phyloP scores from a whole-genome alignment of 2,329 filamentous ascomycete genomes.

The Hirsutella thompsonii region DNA sequence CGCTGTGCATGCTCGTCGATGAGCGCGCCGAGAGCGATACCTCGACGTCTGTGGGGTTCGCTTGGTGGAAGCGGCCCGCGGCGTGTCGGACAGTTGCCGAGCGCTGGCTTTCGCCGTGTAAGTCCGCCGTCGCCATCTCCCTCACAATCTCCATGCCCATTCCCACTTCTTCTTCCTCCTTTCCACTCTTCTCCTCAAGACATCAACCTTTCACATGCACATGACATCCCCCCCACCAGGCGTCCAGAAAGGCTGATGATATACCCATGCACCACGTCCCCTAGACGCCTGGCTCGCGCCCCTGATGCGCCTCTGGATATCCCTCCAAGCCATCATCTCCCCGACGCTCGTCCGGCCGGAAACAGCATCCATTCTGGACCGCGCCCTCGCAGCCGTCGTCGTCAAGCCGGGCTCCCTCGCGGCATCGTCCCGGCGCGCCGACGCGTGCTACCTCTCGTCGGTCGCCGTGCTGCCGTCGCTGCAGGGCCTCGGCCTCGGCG shows the following conservation, averaged over 20 bases:
- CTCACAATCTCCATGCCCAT: background rate
- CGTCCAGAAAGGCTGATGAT: too few species aligned
- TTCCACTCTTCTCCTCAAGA: too few species aligned
- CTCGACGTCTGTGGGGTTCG: constrained; percentile 17
- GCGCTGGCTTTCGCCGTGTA: constrained; percentile 19
- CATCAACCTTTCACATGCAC: too few species aligned
- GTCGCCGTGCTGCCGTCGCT: constrained; percentile 16
- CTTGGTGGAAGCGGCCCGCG: constrained; percentile 20
- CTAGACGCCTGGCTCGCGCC: constrained; percentile 18
- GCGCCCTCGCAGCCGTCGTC: constrained; percentile 12
- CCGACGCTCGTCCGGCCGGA: constrained; percentile 11
- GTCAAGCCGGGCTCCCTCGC: constrained; percentile 12
- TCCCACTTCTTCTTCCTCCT: background rate
- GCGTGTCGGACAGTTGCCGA: constrained; percentile 13
- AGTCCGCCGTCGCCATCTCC: constrained; percentile 3
- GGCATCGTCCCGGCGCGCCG: constrained; percentile 8
- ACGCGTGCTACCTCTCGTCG: constrained; percentile 22
- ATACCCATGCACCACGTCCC: too few species aligned
- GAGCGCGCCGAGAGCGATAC: constrained; percentile 3
- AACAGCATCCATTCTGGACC: constrained; percentile 11
- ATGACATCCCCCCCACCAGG: too few species aligned
- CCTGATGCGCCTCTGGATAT: constrained; percentile 11
- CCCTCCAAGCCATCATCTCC: constrained; percentile 12
- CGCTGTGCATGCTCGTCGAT: constrained; percentile 14
- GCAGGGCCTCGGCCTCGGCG: constrained; percentile 20